Conservation (phyloP, 2,329 filamentous ascomycete genomes). For the Teratosphaeria nubilosa region DNA sequence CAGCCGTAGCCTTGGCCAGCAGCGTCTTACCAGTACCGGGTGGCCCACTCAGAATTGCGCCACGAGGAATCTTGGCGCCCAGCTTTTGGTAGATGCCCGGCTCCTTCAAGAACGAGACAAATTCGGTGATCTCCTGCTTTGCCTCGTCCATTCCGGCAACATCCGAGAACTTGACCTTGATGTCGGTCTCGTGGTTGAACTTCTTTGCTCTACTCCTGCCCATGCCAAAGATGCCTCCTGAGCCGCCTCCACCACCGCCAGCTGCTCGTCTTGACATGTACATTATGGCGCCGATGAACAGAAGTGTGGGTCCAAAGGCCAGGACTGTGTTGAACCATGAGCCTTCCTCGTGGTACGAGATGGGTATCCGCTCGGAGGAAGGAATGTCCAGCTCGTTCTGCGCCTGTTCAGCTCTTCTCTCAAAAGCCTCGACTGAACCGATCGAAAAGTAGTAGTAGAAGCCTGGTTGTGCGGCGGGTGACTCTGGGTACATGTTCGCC, state of each 20-base stretch:
- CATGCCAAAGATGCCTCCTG: conserved; percentile 85
- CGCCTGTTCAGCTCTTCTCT: conserved; percentile 76
- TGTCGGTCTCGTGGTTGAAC: conserved; percentile 92
- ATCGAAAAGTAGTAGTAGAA: conserved; percentile 92
- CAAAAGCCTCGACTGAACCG: conserved; percentile 86
- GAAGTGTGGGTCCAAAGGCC: conserved; percentile 74
- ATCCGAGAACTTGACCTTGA: conserved; percentile 95
- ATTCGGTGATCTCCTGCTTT: conserved; percentile 98
- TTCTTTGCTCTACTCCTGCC: conserved; percentile 91
- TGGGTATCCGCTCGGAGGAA: conserved; percentile 77
- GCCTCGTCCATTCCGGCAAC: conserved; percentile 98
- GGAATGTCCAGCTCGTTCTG: conserved; percentile 83
- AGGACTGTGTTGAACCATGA: conserved; percentile 62
- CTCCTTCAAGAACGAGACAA: conserved; percentile 92
- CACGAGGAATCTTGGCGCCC: conserved; percentile 93
- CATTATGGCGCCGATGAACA: conserved; percentile 74
- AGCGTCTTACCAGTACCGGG: conserved; percentile 98
- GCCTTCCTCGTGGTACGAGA: conserved; percentile 73
- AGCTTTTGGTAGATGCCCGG: conserved; percentile 87
- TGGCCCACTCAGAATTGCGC: conserved; percentile 92
- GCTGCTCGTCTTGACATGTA: conserved; percentile 70
- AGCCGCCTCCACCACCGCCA: conserved; percentile 48
- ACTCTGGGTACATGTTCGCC: conserved; percentile 64
- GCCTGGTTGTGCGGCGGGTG: conserved; percentile 54
- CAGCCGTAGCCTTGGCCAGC: conserved; percentile 91